Conservation (phyloP, 2,329 filamentous ascomycete species). For the Ceratocystis albifundus region DNA sequence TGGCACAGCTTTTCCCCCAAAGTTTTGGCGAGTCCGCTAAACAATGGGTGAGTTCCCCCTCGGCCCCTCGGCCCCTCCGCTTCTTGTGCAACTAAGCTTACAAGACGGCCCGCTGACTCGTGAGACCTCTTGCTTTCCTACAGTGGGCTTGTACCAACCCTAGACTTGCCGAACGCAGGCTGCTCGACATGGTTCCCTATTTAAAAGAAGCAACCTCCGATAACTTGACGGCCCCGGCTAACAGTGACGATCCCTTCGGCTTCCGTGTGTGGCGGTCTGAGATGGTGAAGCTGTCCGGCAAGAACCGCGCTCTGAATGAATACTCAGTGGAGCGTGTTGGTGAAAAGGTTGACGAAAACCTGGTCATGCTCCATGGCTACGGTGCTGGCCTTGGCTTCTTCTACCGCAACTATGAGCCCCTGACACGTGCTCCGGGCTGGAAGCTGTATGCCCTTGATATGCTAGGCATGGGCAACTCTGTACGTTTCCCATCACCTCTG, state of each 20-base stretch:
- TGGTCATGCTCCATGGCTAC: constrained; percentile 95
- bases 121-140: constrained; percentile 21
- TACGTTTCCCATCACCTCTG: constrained; percentile 18
- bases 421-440: constrained; percentile 70
- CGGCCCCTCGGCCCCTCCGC: not conserved
- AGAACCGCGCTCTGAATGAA: constrained; percentile 80
- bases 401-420: constrained; percentile 91
- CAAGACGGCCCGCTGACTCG: not conserved
- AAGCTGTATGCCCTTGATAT: constrained; percentile 90
- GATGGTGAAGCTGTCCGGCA: constrained; percentile 73
- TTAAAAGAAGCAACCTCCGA: constrained; percentile 57
- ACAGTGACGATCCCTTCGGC: constrained; percentile 62
- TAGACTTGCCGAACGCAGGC: constrained; percentile 71
- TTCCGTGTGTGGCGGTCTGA: constrained; percentile 75
- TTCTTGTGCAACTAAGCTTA: not conserved
- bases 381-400: constrained; percentile 94
- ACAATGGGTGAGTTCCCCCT: constrained; percentile 61
- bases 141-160: constrained; percentile 82
- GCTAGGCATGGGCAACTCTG: constrained; percentile 83
- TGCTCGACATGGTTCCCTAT: constrained; percentile 76
- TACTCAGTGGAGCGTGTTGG: constrained; percentile 77
- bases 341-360: constrained; percentile 67
- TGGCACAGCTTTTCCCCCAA: constrained; percentile 57
- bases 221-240: constrained; percentile 33
- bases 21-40: constrained; percentile 83